Base-by-base conservation (phyloP, 352 stramenopile genomes). In the Phytophthora lateralis region DNA sequence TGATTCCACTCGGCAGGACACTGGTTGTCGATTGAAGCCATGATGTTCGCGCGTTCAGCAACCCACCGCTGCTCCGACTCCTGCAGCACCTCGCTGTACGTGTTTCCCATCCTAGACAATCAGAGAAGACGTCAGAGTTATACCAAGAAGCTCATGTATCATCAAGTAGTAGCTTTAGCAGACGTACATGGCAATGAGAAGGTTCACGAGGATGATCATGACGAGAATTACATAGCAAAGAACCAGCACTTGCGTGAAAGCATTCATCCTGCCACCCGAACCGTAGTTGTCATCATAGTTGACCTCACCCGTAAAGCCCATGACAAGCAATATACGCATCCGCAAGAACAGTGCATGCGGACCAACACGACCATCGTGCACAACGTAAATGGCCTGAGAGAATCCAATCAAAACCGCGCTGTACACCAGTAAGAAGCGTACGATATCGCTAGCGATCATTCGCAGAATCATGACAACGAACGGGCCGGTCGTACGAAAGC, bases 391-490 rank as follows among this genome's bases (percentile, higher is more conserved):
- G 12, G 73, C 76, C 34, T 85, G 75, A 0, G 76, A 73, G 34
- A 89, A 88, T 0, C 81, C 81, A 2, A 73, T 49, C 62, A 89
- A 71, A 34, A 89, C 69, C 9, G 77, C 76, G 17, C 74, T 54
- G 55, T 87, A 86, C 17, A 90, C 73, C 20, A 81, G 53, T 24
- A 88, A 59, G 49, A 90, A 90, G 3, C 77, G 75, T 17, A 76
- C 64, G 10, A 90, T 76, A 46, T 90, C 81, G 50, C 66, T 84
- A 30, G 67, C 55, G 38, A 90, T 77, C 77, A 90, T 89, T 1
- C 69, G 67, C 9, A 85, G 54, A 41, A 90, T 85, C 78, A 86
- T 89, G 44, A 89, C 80, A 24, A 90, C 75, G 47, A 88, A 86
- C 21, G 81, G 81, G 6, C 81, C 78, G 4, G 78, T 89, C 15